Conservation (phyloP, 2,329 filamentous ascomycete species). For the Bisporella sp. region DNA sequence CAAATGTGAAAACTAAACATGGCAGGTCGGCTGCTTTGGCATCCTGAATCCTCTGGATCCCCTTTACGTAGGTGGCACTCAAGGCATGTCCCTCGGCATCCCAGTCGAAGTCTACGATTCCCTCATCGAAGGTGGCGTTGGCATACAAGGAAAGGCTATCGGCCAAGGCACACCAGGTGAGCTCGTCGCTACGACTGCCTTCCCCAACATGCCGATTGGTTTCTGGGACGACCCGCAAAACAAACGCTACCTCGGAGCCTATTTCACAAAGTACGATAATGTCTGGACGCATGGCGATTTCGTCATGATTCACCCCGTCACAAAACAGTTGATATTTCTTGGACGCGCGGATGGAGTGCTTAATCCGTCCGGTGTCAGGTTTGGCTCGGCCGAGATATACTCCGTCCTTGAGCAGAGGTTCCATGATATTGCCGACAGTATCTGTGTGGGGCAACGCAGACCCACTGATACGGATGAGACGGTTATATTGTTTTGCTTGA, state of each 20-base stretch:
- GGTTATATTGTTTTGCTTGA: slow-evolving; percentile 52
- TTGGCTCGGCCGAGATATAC: slow-evolving; percentile 77
- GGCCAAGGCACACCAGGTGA: slow-evolving; percentile 62
- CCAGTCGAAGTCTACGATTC: slow-evolving; percentile 57
- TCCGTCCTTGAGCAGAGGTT: slow-evolving; percentile 64
- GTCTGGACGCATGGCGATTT: slow-evolving; percentile 86
- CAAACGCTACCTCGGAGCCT: slow-evolving; percentile 43
- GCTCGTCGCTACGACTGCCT: slow-evolving; percentile 61
- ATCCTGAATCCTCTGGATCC: slow-evolving; percentile 62
- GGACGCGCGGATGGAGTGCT: slow-evolving; percentile 72
- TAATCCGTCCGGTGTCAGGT: slow-evolving; percentile 72
- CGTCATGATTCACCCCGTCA: slow-evolving; percentile 61
- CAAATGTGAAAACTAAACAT: neutral
- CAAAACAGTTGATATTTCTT: slow-evolving; percentile 57
- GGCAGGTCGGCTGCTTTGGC: slow-evolving; percentile 48
- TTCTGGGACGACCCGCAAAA: slow-evolving; percentile 49
- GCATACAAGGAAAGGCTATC: slow-evolving; percentile 33
- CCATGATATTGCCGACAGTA: slow-evolving; percentile 57
- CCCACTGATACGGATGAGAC: slow-evolving; percentile 50
- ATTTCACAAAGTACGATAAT: slow-evolving; percentile 55
- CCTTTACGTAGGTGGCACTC: slow-evolving; percentile 52
- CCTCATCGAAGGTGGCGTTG: slow-evolving; percentile 39
- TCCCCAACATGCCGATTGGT: slow-evolving; percentile 68
- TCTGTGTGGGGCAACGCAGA: slow-evolving; percentile 73
- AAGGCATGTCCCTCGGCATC: slow-evolving; percentile 44